These are phyloP conservation scores for Xenoacremonium recifei DNA, from an alignment of 2,329 filamentous ascomycete genomes.

Conservation along the genomic window DNA sequence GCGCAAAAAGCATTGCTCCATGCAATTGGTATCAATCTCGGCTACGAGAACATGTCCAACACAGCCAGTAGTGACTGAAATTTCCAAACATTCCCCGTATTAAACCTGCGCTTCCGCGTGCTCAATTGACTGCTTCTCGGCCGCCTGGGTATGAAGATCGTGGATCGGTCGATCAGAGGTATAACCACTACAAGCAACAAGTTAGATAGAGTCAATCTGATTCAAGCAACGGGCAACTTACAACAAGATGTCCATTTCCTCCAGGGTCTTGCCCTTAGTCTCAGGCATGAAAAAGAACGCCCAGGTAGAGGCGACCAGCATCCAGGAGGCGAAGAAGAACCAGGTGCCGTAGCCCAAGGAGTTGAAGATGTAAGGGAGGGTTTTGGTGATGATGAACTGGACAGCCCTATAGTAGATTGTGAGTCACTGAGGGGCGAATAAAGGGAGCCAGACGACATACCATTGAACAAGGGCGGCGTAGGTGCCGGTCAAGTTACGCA, in stretches of 20 bases:
- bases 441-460: slow-evolving; percentile 9
- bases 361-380: slow-evolving; percentile 44
- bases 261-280: slow-evolving; percentile 53
- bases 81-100: background rate
- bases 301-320: slow-evolving; percentile 47
- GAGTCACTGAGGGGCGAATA: background rate
- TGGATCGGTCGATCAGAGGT: slow-evolving; percentile 16
- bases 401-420: slow-evolving; percentile 25
- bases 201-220: background rate
- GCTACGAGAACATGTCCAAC: too few species aligned
- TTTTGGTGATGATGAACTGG: slow-evolving; percentile 43
- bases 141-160: slow-evolving; percentile 13
- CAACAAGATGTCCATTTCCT: slow-evolving; percentile 48
- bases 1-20: too few species aligned
- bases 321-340: slow-evolving; percentile 56
- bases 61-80: background rate
- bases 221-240: slow-evolving; percentile 3
- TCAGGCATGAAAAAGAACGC: slow-evolving; percentile 53
- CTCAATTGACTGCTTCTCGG: slow-evolving; percentile 11
- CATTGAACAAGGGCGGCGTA: slow-evolving; percentile 41
- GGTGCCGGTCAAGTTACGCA: slow-evolving; percentile 41
- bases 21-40: too few species aligned
- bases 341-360: slow-evolving; percentile 49
- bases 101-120: slow-evolving; percentile 22
- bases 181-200: slow-evolving; percentile 10